Evolutionary conservation across 352 stramenopile genomes (phyloP).

Genomic region (Phytophthora crassamura): DNA sequence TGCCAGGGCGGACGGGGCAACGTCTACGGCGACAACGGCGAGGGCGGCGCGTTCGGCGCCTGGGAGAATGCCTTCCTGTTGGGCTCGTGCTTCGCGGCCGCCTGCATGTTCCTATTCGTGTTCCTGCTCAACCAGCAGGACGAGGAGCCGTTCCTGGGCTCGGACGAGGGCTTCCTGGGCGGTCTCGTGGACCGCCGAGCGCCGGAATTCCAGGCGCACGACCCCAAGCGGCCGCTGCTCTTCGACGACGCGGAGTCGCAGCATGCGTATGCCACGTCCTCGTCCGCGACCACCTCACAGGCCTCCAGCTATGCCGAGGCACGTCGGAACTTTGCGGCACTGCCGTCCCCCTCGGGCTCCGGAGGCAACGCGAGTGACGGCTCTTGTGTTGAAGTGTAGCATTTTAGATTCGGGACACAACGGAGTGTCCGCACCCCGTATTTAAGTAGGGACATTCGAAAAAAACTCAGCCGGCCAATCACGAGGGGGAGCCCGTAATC

Average conservation of each 20-base stretch:
- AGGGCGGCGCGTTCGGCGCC: conserved; percentile 47
- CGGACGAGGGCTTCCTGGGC: conserved; percentile 35
- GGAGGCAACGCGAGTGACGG: conserved; percentile 28
- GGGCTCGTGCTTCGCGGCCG: conserved; percentile 73
- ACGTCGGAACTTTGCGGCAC: conserved; percentile 49
- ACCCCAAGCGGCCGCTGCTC: conserved; percentile 73
- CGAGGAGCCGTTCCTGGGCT: conserved; percentile 40
- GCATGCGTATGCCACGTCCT: conserved; percentile 24
- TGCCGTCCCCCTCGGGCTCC: conserved; percentile 47
- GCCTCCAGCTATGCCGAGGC: conserved; percentile 69
- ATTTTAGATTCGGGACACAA: conserved; percentile 18
- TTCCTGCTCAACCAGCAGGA: conserved; percentile 86
- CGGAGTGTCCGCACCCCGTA: conserved; percentile 2
- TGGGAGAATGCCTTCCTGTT: conserved; percentile 77
- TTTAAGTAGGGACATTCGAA: conserved; percentile 17
- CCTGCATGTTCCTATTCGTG: conserved; percentile 82
- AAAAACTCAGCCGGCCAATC: background rate
- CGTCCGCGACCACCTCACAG: conserved; percentile 29
- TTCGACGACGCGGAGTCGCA: conserved; percentile 44
- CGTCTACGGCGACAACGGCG: conserved; percentile 58
- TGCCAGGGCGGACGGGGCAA: conserved; percentile 79
- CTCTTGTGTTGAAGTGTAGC: conserved; percentile 31
- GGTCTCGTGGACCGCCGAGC: conserved; percentile 37
- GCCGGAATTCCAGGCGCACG: conserved; percentile 37
- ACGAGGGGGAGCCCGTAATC: background rate